Evolutionary conservation across 768 basidiomycete species (phyloP).

Genomic region (Galerina marginata): DNA sequence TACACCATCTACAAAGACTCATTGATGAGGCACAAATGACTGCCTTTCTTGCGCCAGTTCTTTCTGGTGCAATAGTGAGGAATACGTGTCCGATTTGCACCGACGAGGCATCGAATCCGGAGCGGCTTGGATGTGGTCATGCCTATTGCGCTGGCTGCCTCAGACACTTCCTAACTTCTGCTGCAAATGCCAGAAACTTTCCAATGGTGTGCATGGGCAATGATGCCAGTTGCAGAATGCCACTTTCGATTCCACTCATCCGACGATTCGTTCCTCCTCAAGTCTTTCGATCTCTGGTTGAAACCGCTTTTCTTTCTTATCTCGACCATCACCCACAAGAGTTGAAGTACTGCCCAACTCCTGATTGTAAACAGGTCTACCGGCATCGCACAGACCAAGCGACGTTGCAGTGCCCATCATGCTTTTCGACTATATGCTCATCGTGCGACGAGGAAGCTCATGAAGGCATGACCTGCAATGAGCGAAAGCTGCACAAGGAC

Average conservation of each 20-base stretch:
- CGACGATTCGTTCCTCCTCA: conserved; percentile 52
- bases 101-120: conserved; percentile 44
- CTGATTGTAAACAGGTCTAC: conserved; percentile 76
- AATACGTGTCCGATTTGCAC: conserved; percentile 61
- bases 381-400: conserved; percentile 31
- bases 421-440: conserved; percentile 53
- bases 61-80: conserved; percentile 7
- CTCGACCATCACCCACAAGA: conserved; percentile 59
- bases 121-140: conserved; percentile 54
- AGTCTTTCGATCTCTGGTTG: conserved; percentile 58
- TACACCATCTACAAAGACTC: conserved; percentile 49
- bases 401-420: conserved; percentile 55
- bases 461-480: conserved; percentile 56
- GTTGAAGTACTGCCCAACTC: conserved; percentile 72
- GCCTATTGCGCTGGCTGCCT: conserved; percentile 55
- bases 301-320: conserved; percentile 59
- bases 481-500: conserved; percentile 36
- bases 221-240: conserved; percentile 55
- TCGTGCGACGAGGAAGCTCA: conserved; percentile 55
- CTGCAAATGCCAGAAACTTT: conserved; percentile 49
- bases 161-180: conserved; percentile 51
- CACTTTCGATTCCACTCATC: conserved; percentile 60
- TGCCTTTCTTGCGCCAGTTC: neutral
- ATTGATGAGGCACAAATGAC: conserved; percentile 43
- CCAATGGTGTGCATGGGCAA: conserved; percentile 70